These are phyloP conservation scores for Aspergillus puulaauensis DNA, from an alignment of 2,329 filamentous ascomycete genomes.

Conservation along the genomic window DNA sequence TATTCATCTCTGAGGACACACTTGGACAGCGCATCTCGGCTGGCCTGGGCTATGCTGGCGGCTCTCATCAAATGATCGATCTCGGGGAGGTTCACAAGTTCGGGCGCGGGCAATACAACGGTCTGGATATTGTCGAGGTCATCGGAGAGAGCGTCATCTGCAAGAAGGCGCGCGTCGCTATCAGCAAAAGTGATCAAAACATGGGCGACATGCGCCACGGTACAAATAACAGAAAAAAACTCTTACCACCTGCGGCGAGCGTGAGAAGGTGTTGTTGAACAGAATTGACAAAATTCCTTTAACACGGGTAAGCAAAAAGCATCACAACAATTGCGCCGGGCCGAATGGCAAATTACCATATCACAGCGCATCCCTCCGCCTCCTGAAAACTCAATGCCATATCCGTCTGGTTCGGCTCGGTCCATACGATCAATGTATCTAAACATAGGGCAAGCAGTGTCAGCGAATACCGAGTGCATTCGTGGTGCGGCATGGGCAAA, in stretches of 20 bases:
- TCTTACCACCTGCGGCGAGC: constrained; percentile 60
- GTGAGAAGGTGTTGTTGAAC: constrained; percentile 74
- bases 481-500: neutral
- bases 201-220: neutral
- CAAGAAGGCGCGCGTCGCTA: constrained; percentile 14
- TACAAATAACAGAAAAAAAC: neutral
- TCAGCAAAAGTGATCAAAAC: constrained; percentile 26
- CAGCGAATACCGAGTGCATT: constrained; percentile 14
- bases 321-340: constrained; percentile 5
- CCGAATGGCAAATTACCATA: constrained; percentile 64
- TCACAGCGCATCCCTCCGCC: constrained; percentile 85
- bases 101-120: constrained; percentile 73
- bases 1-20: constrained; percentile 84
- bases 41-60: constrained; percentile 70
- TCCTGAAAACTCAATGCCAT: constrained; percentile 99
- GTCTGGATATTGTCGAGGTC: constrained; percentile 74
- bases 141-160: constrained; percentile 85
- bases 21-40: constrained; percentile 83
- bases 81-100: constrained; percentile 78
- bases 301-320: constrained; percentile 22
- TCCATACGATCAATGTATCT: constrained; percentile 99
- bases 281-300: constrained; percentile 85
- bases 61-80: constrained; percentile 82
- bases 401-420: constrained; percentile 83
- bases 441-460: constrained; percentile 28